A percentile compares a stretch with the other conserved stretches of the same genome.
phyloP scores from a whole-genome alignment of 768 basidiomycete species.

The Boletus rubescentipes region DNA sequence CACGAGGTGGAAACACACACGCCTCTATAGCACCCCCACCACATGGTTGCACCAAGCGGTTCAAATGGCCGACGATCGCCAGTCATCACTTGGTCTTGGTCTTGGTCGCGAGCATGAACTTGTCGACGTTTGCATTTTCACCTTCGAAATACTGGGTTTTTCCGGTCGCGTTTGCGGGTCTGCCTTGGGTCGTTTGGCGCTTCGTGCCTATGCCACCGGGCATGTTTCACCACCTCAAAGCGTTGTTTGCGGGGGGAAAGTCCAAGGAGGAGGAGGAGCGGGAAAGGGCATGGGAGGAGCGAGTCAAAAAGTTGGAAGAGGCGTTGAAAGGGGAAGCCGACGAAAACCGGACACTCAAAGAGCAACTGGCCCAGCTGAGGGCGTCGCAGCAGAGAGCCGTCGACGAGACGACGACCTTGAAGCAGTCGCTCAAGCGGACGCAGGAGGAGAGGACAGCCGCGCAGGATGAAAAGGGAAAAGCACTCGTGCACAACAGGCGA shows the following conservation, averaged over 20 bases:
- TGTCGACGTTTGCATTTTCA: constrained; percentile 26
- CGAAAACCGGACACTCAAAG: constrained; percentile 20
- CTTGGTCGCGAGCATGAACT: constrained; percentile 31
- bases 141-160: constrained; percentile 29
- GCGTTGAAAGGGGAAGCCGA: constrained; percentile 1
- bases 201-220: constrained; percentile 1
- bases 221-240: not conserved
- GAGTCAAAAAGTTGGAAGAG: constrained; percentile 19
- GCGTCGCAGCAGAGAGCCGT: not conserved
- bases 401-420: constrained; percentile 13
- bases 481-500: constrained; percentile 12
- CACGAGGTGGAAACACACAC: too few species aligned
- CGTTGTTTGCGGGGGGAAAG: not conserved
- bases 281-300: constrained; percentile 13
- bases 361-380: constrained; percentile 17
- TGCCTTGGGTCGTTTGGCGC: constrained; percentile 25
- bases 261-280: constrained; percentile 24
- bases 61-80: constrained; percentile 27
- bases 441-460: constrained; percentile 13
- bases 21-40: constrained; percentile 23
- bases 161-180: constrained; percentile 29
- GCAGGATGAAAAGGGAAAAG: constrained; percentile 21
- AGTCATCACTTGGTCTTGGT: constrained; percentile 5
- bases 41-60: constrained; percentile 29
- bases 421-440: constrained; percentile 19